Evolutionary conservation across 2,329 filamentous ascomycete species (phyloP), one percentile per base, ranked within the genome.

Genomic region (Trichoderma harzianum): DNA sequence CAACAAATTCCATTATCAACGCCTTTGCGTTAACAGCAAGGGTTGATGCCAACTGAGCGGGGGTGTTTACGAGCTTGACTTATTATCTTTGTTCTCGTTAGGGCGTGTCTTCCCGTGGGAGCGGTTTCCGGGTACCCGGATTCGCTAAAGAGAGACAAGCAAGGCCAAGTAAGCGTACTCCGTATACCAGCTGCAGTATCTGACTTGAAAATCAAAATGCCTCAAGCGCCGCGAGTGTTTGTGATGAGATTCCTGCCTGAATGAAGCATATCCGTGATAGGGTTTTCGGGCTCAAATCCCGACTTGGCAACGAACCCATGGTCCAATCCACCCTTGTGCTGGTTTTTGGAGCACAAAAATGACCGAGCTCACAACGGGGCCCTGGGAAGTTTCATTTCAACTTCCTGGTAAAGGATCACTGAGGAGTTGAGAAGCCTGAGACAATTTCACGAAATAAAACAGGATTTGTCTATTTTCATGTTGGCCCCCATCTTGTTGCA

Each of bases 111-210:
- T 32, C 30, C 18, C 18, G 10, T 30, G 28, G 61, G 39, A 47
- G 26, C 26, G 12, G 55, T 34, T 69, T 51, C 66, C 66, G 66
- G 66, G 66, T 69, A 61, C 55, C 55, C 57, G 66, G 66, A 10
- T 60, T 69, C 34, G 53, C 53, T 34, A 61, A 68, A n/a, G 3
- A 43, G 18, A 21, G 53, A 60, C 34, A 43, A 36, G 6, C 18
- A 32, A 39, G 64, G 36, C 26, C n/a, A 26, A 18, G 24, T 43
- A 32, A 32, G 51, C 53, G 21, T 26, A n/a, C 51, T 39, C 30
- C 34, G 14, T 21, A 30, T 55, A 30, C 16, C 16, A n/a, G 28
- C 30, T 58, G 36, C 26, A 21, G 34, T 39, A 11, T 16, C 8
- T 30, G 26, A 30, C 28, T 30, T 30, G 11, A 51, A 51, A 21